Evolutionary conservation across 2,329 filamentous ascomycete species (phyloP).

Genomic region (Apiospora malaysiana): DNA sequence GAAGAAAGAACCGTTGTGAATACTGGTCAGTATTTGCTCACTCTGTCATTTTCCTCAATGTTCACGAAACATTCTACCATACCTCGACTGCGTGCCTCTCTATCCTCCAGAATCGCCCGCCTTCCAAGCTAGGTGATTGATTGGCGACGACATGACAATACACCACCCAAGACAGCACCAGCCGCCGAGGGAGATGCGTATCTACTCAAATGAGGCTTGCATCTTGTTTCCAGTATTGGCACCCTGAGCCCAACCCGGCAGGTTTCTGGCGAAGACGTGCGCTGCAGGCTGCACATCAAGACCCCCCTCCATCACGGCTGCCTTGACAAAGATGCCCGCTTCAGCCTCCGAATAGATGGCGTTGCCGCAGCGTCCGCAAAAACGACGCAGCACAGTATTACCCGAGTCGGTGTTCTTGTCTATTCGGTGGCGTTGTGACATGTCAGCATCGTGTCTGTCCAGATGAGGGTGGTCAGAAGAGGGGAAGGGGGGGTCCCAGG

Average conservation of each 20-base stretch:
- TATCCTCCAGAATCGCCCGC: no score
- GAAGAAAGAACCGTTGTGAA: no score
- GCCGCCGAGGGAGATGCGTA: neutral
- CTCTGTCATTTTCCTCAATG: no score
- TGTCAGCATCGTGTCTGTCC: neutral
- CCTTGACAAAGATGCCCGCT: constrained; percentile 24
- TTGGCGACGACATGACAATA: no score
- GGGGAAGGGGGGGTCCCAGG: neutral
- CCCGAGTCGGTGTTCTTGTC: constrained; percentile 23
- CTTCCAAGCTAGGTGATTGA: no score
- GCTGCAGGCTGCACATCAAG: constrained; percentile 9
- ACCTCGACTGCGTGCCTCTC: no score
- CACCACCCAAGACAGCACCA: no score
- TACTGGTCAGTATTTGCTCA: no score
- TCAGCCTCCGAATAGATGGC: constrained; percentile 20
- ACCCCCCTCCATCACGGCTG: constrained; percentile 21
- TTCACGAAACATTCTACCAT: no score
- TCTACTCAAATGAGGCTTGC: neutral
- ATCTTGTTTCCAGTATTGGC: constrained; percentile 10
- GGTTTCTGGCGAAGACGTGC: constrained; percentile 21
- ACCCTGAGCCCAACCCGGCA: constrained; percentile 22
- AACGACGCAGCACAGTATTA: constrained; percentile 22
- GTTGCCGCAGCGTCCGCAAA: constrained; percentile 24
- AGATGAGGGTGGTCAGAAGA: neutral
- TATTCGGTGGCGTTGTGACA: neutral